These are phyloP conservation scores for Colletotrichum tropicale DNA, from an alignment of 2,329 filamentous ascomycete species.

Conservation along the genomic window DNA sequence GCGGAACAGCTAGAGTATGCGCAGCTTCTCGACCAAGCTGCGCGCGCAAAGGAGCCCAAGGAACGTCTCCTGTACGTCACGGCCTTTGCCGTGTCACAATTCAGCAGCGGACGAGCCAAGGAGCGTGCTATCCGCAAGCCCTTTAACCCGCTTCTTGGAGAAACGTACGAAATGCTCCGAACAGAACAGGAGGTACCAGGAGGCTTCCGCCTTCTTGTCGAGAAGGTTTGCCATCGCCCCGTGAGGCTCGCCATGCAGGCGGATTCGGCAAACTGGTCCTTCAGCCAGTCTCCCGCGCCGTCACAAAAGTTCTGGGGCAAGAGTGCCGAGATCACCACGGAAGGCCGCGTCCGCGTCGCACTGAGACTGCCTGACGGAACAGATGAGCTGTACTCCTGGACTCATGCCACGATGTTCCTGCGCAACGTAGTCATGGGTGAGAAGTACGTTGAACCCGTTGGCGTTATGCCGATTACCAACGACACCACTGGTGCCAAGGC, in stretches of 20 bases:
- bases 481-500: constrained; percentile 85
- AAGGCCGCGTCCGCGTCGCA: constrained; percentile 81
- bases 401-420: constrained; percentile 85
- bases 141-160: constrained; percentile 95
- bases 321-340: constrained; percentile 90
- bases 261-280: constrained; percentile 83
- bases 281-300: constrained; percentile 85
- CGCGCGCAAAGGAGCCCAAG: constrained; percentile 59
- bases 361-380: constrained; percentile 68
- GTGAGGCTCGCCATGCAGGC: constrained; percentile 94
- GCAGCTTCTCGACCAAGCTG: constrained; percentile 78
- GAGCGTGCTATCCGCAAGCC: constrained; percentile 94
- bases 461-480: constrained; percentile 84
- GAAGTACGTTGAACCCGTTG: constrained; percentile 96
- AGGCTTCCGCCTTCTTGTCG: constrained; percentile 89
- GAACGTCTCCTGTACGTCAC: constrained; percentile 85
- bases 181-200: constrained; percentile 74
- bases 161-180: constrained; percentile 92
- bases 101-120: constrained; percentile 81
- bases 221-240: constrained; percentile 93
- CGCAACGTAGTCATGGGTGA: constrained; percentile 97
- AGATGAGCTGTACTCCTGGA: constrained; percentile 89
- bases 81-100: constrained; percentile 88
- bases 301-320: constrained; percentile 99
- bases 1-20: constrained; percentile 94